Percentiles rank a stretch among this genome's conserved stretches.
phyloP scores from a whole-genome alignment of 306 rosid genomes.

The Cucurbita pepo region DNA sequence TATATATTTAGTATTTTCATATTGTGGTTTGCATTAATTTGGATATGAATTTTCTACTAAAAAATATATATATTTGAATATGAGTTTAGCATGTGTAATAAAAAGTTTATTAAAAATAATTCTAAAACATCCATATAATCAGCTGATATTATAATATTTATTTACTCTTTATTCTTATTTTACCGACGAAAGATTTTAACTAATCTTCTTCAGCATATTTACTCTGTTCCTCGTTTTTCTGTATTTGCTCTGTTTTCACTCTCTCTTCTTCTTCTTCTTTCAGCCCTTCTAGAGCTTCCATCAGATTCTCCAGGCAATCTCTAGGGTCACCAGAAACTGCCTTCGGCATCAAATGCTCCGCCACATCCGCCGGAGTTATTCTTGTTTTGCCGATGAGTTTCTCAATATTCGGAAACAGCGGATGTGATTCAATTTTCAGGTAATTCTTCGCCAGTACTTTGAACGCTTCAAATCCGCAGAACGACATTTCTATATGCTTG shows the following conservation, averaged over 20 bases:
- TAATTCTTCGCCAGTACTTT: constrained; percentile 49
- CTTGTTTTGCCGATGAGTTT: constrained; percentile 21
- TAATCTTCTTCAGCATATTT: neutral
- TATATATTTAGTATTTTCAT: too few species aligned
- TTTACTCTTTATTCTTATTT: too few species aligned
- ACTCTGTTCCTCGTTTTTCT: constrained; percentile 2
- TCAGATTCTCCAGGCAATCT: constrained; percentile 29
- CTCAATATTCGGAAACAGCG: constrained; percentile 16
- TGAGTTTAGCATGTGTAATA: too few species aligned
- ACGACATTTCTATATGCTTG: constrained; percentile 49
- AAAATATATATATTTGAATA: too few species aligned
- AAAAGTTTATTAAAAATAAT: too few species aligned
- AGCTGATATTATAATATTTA: too few species aligned
- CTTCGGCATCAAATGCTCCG: constrained; percentile 57
- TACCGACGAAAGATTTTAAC: too few species aligned
- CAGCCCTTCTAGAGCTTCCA: constrained; percentile 25
- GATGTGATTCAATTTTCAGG: constrained; percentile 30
- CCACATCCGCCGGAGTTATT: constrained; percentile 59
- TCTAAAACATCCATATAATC: too few species aligned
- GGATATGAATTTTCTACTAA: too few species aligned
- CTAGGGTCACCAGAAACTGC: constrained; percentile 19
- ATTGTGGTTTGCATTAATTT: too few species aligned
- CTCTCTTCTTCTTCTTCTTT: constrained; percentile 23
- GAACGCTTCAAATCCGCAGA: constrained; percentile 50
- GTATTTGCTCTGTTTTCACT: constrained; percentile 18